Percentiles rank a stretch among this genome's conserved stretches.
These are phyloP conservation scores for Solioccasus polychromus DNA, from an alignment of 768 basidiomycete genomes.

Conservation along the genomic window DNA sequence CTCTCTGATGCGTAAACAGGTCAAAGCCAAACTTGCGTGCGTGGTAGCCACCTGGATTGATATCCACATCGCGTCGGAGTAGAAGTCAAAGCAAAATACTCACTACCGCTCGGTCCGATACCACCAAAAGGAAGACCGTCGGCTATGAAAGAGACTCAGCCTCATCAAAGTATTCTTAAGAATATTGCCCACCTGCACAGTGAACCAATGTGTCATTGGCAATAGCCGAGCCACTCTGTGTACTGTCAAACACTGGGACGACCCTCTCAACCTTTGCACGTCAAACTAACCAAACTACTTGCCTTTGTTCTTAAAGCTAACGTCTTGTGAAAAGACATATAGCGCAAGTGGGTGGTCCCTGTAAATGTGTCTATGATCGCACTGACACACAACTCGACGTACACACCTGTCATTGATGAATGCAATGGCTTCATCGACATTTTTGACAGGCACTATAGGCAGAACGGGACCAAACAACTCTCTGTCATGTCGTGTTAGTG, in stretches of 20 bases:
- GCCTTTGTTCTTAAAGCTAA: slow-evolving; percentile 62
- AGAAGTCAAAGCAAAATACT: slow-evolving; percentile 22
- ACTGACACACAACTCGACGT: background rate
- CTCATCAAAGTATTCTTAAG: background rate
- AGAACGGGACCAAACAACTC: slow-evolving; percentile 86
- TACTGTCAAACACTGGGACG: slow-evolving; percentile 58
- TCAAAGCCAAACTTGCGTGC: slow-evolving; percentile 76
- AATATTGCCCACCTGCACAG: slow-evolving; percentile 38
- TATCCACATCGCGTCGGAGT: background rate
- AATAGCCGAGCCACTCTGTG: slow-evolving; percentile 65
- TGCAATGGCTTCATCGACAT: slow-evolving; percentile 67
- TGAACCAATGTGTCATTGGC: slow-evolving; percentile 74
- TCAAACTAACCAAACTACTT: slow-evolving; percentile 1
- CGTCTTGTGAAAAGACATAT: slow-evolving; percentile 71
- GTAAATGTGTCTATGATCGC: background rate
- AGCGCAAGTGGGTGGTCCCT: slow-evolving; percentile 75
- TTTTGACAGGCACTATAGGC: slow-evolving; percentile 69
- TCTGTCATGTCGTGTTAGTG: slow-evolving; percentile 34
- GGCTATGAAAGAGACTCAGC: slow-evolving; percentile 27
- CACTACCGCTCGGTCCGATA: slow-evolving; percentile 69
- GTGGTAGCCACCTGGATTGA: slow-evolving; percentile 55
- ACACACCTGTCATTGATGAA: slow-evolving; percentile 60
- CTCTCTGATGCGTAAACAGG: slow-evolving; percentile 71
- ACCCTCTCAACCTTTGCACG: background rate
- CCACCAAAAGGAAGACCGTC: slow-evolving; percentile 76